Base-by-base conservation (phyloP, 306 rosid genomes). In the Hippophae gyantsensis region DNA sequence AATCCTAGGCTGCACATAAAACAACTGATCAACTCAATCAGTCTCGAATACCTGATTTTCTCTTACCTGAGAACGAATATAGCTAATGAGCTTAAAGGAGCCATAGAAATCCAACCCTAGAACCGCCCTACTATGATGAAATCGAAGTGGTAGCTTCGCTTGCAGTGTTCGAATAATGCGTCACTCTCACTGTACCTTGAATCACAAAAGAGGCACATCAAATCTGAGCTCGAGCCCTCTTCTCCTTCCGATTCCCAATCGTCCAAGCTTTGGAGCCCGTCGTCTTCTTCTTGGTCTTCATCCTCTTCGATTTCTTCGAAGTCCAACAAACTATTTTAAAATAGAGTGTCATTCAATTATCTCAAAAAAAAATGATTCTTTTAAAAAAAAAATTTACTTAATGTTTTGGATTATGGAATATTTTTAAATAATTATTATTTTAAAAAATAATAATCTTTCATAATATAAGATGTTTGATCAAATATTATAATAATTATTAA, bases 51-150 rank as follows among this genome's bases (percentile, higher is more conserved):
- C 32, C 32, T 3, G 44, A 55, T 5, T 13, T 51, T 53, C 52
- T 56, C 66, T 40, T 45, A 83, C 96, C 95, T 75, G 81, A 38
- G 86, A 76, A 66, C 95, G 93, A 38, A 88, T 72, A 67, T 67
- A 92, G 72, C 87, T 92, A 13, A 92, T 83, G 65, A 88, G 81
- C 80, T 85, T 88, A 67, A 92, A 78, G 25, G 89, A 86, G 48
- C 79, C 77, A 43, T 92, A 88, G 77, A 88, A 92, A 64, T 86
- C 87, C 61, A 92, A 72, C 56, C 65, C 13, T 53, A 88, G 74
- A 13, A 66, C 45, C 13, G 50, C 67, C 57, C 72, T 72, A 10
- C 81, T 48, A 26, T 61, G 55, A 1, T 43, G 82, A 56, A 85
- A 70, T 92, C 85, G 65, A 92, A 92, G 63, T 58, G 74, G 70